A percentile compares a stretch with the other conserved stretches of the same genome.
Conservation (phyloP, 2,329 filamentous ascomycete species). For the Pyrenochaeta sp. region DNA sequence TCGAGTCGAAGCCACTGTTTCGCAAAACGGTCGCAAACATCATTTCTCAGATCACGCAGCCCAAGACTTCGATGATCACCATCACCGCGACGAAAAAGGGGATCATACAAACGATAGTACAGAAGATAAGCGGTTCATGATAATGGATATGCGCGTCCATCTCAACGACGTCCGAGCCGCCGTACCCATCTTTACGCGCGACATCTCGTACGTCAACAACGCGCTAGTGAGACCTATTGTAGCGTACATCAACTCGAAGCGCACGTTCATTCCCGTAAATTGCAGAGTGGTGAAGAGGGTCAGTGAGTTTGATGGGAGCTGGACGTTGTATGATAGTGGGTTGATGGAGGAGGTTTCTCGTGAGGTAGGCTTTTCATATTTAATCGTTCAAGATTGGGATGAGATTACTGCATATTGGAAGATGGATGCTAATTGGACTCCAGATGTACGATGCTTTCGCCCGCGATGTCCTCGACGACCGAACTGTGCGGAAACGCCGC, state of each 20-base stretch:
- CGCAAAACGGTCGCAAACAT: slow-evolving; percentile 72
- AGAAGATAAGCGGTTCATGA: slow-evolving; percentile 79
- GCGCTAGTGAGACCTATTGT: slow-evolving; percentile 95
- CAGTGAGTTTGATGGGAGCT: slow-evolving; percentile 91
- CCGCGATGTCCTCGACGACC: slow-evolving; percentile 87
- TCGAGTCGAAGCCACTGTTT: slow-evolving; percentile 90
- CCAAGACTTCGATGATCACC: slow-evolving; percentile 38
- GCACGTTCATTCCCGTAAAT: slow-evolving; percentile 93
- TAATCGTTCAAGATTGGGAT: neutral
- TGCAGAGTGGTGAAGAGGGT: slow-evolving; percentile 92
- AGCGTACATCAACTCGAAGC: slow-evolving; percentile 95
- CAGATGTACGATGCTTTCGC: slow-evolving; percentile 93
- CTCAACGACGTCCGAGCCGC: slow-evolving; percentile 93
- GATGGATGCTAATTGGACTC: slow-evolving; percentile 9
- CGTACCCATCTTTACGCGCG: slow-evolving; percentile 89
- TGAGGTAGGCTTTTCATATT: slow-evolving; percentile 62
- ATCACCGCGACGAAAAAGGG: slow-evolving; percentile 25
- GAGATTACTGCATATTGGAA: neutral
- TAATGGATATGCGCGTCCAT: slow-evolving; percentile 94
- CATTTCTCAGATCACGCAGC: slow-evolving; percentile 47
- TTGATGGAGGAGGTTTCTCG: slow-evolving; percentile 92
- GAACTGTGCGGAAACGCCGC: slow-evolving; percentile 82
- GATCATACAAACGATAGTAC: slow-evolving; percentile 15
- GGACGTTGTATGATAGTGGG: slow-evolving; percentile 93
- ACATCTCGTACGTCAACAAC: slow-evolving; percentile 95